Evolutionary conservation across 495 filamentous ascomycete genomes (phyloP), one percentile per base, ranked within the genome.

Genomic region (Penicillium riverlandense): DNA sequence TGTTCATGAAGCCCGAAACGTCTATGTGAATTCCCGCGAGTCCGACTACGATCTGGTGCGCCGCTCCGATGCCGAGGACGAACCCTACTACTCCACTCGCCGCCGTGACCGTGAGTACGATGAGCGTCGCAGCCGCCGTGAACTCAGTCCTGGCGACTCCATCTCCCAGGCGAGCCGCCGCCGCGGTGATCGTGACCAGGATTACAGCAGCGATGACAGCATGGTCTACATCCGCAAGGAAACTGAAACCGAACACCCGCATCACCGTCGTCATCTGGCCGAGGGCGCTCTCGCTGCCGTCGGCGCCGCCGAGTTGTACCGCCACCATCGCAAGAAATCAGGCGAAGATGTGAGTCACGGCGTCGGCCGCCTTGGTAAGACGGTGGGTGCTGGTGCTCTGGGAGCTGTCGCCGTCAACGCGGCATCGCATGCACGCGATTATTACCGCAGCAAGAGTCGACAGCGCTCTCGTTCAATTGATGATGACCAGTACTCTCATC

Each of bases 371-470:
- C 73, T 82, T n/a, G 75, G 82, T n/a, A 82, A 84, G 53, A 82
- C 85, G 35, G 59, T 90, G 27, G 88, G 85, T 28, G 88, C 87
- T 29, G 88, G 85, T 43, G 87, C 85, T 16, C 63, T 92, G 13
- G 90, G 90, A 45, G 90, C 86, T 11, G 70, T 90, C 15, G 89
- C 86, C 35, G 87, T 88, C 28, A 85, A 92, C 66, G 84, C 78
- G 11, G 70, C 83, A 14, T 78, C 79, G n/a, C 82, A 88, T 44
- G 82, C 80, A 9, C 76, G 81, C 50, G 85, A 82, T 48, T 78
- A 81, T 33, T 85, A 88, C 61, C 77, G 83, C 38, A 83, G 84
- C 46, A 74, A 71, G 55, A 78, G 74, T 47, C 71, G 72, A 28
- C 68, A 67, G 40, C 73, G 77, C 16, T 60, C 64, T 8, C 62